phyloP scores from a whole-genome alignment of 768 basidiomycete genomes.

The Rhodosporidiobolus sp. region DNA sequence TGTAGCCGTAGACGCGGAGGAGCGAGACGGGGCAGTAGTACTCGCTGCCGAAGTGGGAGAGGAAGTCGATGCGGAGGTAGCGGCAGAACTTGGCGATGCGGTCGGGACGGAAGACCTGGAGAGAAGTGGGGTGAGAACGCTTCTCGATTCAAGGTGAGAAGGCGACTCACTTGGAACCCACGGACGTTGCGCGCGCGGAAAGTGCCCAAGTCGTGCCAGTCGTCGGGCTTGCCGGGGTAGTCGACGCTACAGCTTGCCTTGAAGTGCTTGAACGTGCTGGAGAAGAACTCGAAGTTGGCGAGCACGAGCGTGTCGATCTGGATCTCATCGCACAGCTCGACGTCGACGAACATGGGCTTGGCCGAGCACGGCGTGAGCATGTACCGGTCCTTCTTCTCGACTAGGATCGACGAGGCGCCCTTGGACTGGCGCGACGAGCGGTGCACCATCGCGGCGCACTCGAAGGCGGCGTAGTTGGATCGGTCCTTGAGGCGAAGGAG shows the following conservation, averaged over 20 bases:
- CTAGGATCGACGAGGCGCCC: slow-evolving; percentile 75
- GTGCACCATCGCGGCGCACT: slow-evolving; percentile 92
- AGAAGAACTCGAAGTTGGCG: slow-evolving; percentile 97
- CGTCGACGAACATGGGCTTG: slow-evolving; percentile 69
- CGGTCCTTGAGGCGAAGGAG: slow-evolving; percentile 61
- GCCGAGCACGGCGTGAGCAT: slow-evolving; percentile 88
- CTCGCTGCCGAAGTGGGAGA: slow-evolving; percentile 87
- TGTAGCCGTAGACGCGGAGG: slow-evolving; percentile 88
- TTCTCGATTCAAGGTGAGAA: no score
- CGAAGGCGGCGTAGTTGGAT: slow-evolving; percentile 89
- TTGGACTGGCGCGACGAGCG: slow-evolving; percentile 75
- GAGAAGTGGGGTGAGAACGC: neutral
- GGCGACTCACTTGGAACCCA: slow-evolving; percentile 72
- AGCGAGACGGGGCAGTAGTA: slow-evolving; percentile 94
- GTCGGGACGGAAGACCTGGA: slow-evolving; percentile 42
- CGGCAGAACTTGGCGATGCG: slow-evolving; percentile 72
- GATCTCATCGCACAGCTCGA: slow-evolving; percentile 97
- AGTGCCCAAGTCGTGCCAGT: slow-evolving; percentile 74
- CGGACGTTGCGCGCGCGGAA: slow-evolving; percentile 78
- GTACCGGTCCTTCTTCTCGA: slow-evolving; percentile 80
- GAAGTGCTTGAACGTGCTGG: slow-evolving; percentile 90
- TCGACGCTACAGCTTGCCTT: slow-evolving; percentile 67
- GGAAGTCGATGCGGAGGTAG: slow-evolving; percentile 89
- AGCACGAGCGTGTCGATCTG: slow-evolving; percentile 92
- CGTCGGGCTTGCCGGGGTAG: slow-evolving; percentile 60